Evolutionary conservation across 768 basidiomycete genomes (phyloP).

Genomic region (Amanita phalloides): DNA sequence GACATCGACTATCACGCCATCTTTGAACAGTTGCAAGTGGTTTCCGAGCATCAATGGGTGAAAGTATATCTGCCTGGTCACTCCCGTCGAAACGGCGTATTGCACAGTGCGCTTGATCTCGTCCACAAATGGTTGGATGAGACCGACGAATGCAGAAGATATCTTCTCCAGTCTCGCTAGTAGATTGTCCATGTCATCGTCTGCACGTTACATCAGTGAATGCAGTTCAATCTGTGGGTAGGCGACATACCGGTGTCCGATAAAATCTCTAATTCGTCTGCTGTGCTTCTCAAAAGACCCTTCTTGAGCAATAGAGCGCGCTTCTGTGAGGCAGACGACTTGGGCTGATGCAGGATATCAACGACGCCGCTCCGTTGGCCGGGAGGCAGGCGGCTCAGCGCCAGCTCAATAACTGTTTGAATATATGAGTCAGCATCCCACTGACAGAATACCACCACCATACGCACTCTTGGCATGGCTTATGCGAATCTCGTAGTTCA

Average conservation of each 20-base stretch:
- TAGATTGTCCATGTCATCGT: constrained; percentile 51
- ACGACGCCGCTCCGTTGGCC: constrained; percentile 44
- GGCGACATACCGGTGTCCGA: constrained; percentile 42
- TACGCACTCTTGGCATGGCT: constrained; percentile 67
- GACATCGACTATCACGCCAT: constrained; percentile 70
- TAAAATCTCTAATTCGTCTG: constrained; percentile 68
- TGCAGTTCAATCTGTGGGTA: neutral
- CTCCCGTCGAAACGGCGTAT: constrained; percentile 50
- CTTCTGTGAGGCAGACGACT: constrained; percentile 59
- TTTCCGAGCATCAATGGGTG: constrained; percentile 65
- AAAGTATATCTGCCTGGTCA: constrained; percentile 52
- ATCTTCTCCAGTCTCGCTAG: constrained; percentile 47
- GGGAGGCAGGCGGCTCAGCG: constrained; percentile 50
- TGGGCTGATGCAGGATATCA: constrained; percentile 56
- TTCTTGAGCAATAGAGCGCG: constrained; percentile 59
- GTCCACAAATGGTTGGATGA: constrained; percentile 39
- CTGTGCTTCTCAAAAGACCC: constrained; percentile 51
- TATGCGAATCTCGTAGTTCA: constrained; percentile 65
- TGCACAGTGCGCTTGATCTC: constrained; percentile 57
- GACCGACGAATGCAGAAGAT: constrained; percentile 38
- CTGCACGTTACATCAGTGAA: constrained; percentile 18
- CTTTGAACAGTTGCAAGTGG: constrained; percentile 55
- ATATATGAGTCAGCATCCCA: neutral
- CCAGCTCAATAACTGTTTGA: constrained; percentile 51
- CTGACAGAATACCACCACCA: neutral